Evolutionary conservation across 2,329 filamentous ascomycete genomes (phyloP).

Genomic region (Monilinia laxa): DNA sequence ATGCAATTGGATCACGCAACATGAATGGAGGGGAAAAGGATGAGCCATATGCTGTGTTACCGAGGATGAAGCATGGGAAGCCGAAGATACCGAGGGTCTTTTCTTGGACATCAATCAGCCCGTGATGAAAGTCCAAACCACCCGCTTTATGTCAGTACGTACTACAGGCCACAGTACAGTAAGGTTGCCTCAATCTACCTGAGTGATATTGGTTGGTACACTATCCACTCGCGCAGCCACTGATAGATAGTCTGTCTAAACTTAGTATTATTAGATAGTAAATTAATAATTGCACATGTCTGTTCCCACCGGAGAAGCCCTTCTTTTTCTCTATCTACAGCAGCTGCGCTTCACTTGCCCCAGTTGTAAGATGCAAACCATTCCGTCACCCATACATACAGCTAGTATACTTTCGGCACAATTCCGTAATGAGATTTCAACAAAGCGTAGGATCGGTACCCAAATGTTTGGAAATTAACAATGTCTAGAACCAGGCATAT

Average conservation of each 20-base stretch:
- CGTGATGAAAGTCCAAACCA: too few relatives aligned
- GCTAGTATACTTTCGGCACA: background rate
- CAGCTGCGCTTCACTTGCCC: background rate
- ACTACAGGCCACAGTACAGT: too few relatives aligned
- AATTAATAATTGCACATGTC: background rate
- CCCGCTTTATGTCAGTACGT: too few relatives aligned
- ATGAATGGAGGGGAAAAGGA: background rate
- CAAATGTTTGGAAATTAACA: slow-evolving; percentile 3
- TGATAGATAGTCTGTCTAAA: too few relatives aligned
- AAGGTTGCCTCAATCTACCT: background rate
- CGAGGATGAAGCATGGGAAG: background rate
- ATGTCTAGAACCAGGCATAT: background rate
- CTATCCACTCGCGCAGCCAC: too few relatives aligned
- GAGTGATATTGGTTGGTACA: background rate
- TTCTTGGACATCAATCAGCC: background rate
- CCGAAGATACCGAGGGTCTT: slow-evolving; percentile 12
- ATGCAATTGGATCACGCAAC: slow-evolving; percentile 9
- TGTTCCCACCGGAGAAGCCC: background rate
- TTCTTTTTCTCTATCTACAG: background rate
- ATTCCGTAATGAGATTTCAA: background rate
- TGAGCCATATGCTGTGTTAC: background rate
- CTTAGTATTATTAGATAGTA: background rate
- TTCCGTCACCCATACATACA: background rate
- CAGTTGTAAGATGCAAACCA: background rate
- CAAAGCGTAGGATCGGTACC: slow-evolving; percentile 4